phyloP scores from a whole-genome alignment of 192 early-diverging fungal genomes.

The Podila clonocystis region DNA sequence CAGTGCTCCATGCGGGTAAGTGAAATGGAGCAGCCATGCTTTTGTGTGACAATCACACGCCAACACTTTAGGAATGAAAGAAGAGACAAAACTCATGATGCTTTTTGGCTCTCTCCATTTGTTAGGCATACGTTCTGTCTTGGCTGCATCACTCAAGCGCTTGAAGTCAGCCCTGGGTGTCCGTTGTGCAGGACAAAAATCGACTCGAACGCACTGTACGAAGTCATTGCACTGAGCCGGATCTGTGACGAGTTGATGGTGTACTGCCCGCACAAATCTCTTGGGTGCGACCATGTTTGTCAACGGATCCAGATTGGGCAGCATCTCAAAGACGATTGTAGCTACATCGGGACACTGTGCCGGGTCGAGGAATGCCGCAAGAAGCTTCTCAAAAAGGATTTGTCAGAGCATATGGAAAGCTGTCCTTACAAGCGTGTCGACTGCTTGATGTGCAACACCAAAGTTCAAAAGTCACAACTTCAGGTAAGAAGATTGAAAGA shows the following conservation, averaged over 20 bases:
- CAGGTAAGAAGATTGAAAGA: slow-evolving; percentile 49
- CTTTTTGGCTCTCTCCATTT: slow-evolving; percentile 3
- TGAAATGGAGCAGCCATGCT: neutral
- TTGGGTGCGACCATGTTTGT: slow-evolving; percentile 65
- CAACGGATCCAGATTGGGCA: slow-evolving; percentile 65
- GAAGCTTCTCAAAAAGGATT: slow-evolving; percentile 64
- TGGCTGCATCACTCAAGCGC: slow-evolving; percentile 64
- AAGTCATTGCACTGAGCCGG: slow-evolving; percentile 67
- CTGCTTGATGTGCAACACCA: slow-evolving; percentile 66
- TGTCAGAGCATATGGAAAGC: slow-evolving; percentile 62
- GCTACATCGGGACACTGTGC: slow-evolving; percentile 61
- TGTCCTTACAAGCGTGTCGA: slow-evolving; percentile 63
- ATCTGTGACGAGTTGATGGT: slow-evolving; percentile 76
- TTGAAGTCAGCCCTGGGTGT: slow-evolving; percentile 58
- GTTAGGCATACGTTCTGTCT: slow-evolving; percentile 75
- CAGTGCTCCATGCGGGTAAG: slow-evolving; percentile 49
- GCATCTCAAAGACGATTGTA: slow-evolving; percentile 68
- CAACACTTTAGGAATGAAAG: neutral
- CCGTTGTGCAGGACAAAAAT: slow-evolving; percentile 69
- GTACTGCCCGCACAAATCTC: slow-evolving; percentile 59
- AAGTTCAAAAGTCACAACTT: slow-evolving; percentile 57
- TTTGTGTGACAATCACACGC: too few species aligned
- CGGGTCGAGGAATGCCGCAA: slow-evolving; percentile 62
- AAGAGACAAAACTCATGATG: neutral
- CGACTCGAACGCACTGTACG: slow-evolving; percentile 50